phyloP scores from a whole-genome alignment of 192 early-diverging fungal species.

The Podila clonocystis region DNA sequence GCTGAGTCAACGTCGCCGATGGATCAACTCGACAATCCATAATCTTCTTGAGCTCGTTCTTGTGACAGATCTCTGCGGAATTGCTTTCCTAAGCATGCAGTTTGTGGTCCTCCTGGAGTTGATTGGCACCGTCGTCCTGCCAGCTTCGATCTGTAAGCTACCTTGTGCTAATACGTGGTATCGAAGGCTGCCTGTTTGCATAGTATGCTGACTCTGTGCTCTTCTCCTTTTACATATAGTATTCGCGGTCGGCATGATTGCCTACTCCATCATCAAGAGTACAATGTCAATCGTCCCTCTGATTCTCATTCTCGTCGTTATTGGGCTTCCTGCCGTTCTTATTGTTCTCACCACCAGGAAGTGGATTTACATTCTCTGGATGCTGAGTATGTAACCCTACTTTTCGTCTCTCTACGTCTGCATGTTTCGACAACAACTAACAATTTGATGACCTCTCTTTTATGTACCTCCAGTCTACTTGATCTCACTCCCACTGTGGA shows the following conservation, averaged over 20 bases:
- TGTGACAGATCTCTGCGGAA: constrained; percentile 91
- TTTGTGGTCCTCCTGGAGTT: constrained; percentile 80
- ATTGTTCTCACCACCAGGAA: constrained; percentile 79
- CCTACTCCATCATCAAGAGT: constrained; percentile 50
- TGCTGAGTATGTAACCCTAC: constrained; percentile 55
- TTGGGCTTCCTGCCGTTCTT: constrained; percentile 77
- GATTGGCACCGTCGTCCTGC: constrained; percentile 78
- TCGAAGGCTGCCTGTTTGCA: not conserved
- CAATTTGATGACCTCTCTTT: constrained; percentile 18
- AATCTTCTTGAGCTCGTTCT: constrained; percentile 88
- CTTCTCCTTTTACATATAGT: constrained; percentile 17
- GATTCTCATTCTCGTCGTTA: constrained; percentile 66
- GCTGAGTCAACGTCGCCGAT: constrained; percentile 90
- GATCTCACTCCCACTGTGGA: constrained; percentile 92
- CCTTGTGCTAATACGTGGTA: not conserved
- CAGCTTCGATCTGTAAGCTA: constrained; percentile 63
- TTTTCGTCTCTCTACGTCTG: not conserved
- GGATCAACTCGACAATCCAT: constrained; percentile 96
- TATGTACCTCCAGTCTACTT: constrained; percentile 72
- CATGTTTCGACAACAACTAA: not conserved
- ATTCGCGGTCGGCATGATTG: constrained; percentile 63
- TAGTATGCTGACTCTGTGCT: not conserved
- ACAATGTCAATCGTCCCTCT: constrained; percentile 68
- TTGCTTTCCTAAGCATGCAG: constrained; percentile 90
- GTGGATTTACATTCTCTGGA: constrained; percentile 78